Conservation (phyloP, 2,329 filamentous ascomycete species). For the Epicoccum nigrum region DNA sequence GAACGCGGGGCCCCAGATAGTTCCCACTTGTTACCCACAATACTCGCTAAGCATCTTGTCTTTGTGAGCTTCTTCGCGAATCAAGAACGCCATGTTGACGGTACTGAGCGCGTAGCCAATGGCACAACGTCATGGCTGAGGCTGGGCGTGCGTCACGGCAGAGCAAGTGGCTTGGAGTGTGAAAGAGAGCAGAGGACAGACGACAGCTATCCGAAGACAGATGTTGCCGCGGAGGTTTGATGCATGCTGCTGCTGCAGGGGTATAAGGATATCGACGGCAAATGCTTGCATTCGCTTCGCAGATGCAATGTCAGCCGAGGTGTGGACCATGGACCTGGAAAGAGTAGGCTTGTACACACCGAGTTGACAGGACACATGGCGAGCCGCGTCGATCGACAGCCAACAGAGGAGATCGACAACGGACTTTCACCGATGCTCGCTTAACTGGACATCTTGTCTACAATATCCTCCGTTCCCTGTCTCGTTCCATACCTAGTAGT, state of each 20-base stretch:
- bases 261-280: neutral
- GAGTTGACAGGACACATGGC: conserved; percentile 1
- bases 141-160: conserved; percentile 15
- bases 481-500: too few species aligned
- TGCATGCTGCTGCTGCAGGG: neutral
- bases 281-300: too few species aligned
- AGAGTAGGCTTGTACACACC: neutral
- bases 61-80: conserved; percentile 9
- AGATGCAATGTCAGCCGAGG: neutral
- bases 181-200: neutral
- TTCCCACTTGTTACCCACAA: conserved; percentile 6
- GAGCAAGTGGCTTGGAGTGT: conserved; percentile 6
- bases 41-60: conserved; percentile 15
- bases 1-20: conserved; percentile 15
- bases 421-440: conserved; percentile 4
- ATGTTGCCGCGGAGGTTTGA: neutral
- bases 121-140: conserved; percentile 1
- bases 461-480: neutral
- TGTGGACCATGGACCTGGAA: neutral
- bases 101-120: neutral
- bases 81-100: neutral
- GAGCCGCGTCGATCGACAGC: conserved; percentile 1
- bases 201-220: neutral
- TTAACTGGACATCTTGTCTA: conserved; percentile 7
- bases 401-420: conserved; percentile 6